A percentile compares a stretch with the other conserved stretches of the same genome.
These are phyloP conservation scores for Tetrahymena thermophila DNA, from an alignment of 73 alveolate species.

Conservation along the genomic window DNA sequence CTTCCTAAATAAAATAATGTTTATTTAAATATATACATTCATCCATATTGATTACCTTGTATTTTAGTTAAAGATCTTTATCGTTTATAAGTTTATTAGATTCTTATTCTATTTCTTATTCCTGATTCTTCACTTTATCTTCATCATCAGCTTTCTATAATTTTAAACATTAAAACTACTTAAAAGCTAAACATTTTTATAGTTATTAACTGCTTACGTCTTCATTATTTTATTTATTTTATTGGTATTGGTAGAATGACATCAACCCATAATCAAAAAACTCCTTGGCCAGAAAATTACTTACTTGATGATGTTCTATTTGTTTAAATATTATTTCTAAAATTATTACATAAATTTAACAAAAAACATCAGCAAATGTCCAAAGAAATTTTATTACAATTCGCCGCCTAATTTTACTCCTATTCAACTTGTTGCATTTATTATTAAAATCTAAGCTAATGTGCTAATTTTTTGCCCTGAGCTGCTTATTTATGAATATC, in stretches of 20 bases:
- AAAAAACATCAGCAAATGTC: not conserved
- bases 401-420: not conserved
- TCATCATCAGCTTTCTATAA: not conserved
- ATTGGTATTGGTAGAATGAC: not conserved
- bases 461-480: not conserved
- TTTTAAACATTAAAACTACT: not conserved
- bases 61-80: not conserved
- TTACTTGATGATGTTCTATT: not conserved
- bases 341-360: no score
- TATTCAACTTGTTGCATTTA: not conserved
- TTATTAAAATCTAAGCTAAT: no score
- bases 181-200: no score
- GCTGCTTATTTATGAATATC: not conserved
- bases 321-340: no score
- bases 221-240: not conserved
- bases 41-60: not conserved
- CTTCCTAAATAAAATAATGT: not conserved
- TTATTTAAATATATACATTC: not conserved
- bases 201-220: not conserved
- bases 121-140: not conserved
- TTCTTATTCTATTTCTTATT: not conserved
- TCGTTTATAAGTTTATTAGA: not conserved
- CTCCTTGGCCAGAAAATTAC: not conserved
- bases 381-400: not conserved
- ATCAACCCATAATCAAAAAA: not conserved